Evolutionary conservation across 495 filamentous ascomycete genomes (phyloP), one percentile per base, ranked within the genome.

Genomic region (Neurospora tetrasperma): DNA sequence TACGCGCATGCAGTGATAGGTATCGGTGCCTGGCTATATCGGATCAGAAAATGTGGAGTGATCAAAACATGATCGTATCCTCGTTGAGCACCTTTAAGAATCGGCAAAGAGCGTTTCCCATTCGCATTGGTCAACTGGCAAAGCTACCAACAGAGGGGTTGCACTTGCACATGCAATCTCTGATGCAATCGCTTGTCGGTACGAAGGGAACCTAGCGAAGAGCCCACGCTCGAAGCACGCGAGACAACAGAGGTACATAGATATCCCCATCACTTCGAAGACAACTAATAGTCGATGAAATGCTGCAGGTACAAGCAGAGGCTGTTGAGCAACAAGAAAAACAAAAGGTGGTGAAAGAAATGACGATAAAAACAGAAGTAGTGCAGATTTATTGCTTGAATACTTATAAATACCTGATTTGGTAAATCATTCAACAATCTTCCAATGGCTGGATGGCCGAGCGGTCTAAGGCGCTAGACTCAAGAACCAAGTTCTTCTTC

Each of bases 401-500:
- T 35, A 62, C 1, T 0, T 18, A 62, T 35, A 38, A 38, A 1
- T 0, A 6, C 2, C 2, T 3, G 1, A 3, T 35, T 1, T 31
- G 14, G 5, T 12, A 0, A 18, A 7, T 8, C 0, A 54, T 35
- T 66, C 12, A 66, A 35, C 14, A 66, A 35, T 66, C 6, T 66
- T 66, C 27, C 23, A 59, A 48, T 44, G 70, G 41, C 41, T 42
- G 70, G 41, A 71, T 71, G 70, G 70, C 70, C 70, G 70, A 71
- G 70, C 43, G 70, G 70, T 71, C 43, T 71, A 71, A 71, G 70
- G 70, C 70, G 70, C 41, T 71, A 44, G 70, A 43, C 43, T 71
- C 43, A 71, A 62, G 54, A 62, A 62, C 54, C 3, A 62, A 71
- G 70, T 71, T 71, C 41, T 44, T 75, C 71, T 72, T 59, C 44